Evolutionary conservation across 208 protist genomes (phyloP), one percentile per base, ranked within the genome.

Genomic region (Acanthamoeba sp.): DNA sequence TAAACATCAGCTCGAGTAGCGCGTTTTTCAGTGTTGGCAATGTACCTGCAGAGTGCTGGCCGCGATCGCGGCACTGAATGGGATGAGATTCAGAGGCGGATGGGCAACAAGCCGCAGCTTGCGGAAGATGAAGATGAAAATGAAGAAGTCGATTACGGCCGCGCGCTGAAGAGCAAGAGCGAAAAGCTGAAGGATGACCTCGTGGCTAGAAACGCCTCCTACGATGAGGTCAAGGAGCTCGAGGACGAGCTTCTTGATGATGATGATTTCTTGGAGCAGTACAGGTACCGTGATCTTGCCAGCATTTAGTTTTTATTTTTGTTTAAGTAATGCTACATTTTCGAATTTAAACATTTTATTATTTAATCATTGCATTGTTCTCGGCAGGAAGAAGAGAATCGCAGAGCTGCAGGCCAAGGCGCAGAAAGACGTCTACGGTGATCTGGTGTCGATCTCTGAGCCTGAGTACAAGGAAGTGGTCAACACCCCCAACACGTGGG

Each of bases 401-500:
- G 78, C 78, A 0, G 78, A 87, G 48, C 38, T 87, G 78, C 38
- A 87, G 38, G 48, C 42, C 78, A 87, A 57, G 27, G 78, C 78
- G 24, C 20, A 32, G 42, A 48, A 32, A 9, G 78, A 87, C 42
- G 78, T 87, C 9, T 87, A 87, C 48, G 78, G 78, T 22, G 78
- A 87, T 24, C 22, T 87, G 48, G 48, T 57, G 78, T 48, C 38
- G 12, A 87, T 87, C 78, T 87, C 78, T 12, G 42, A 87, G 48
- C 42, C 48, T 14, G 78, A 87, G 48, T 87, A 87, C 78, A 87
- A 87, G 48, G 78, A 87, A 4, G 78, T 57, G n/a, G 78, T 87
- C 48, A 87, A 87, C 42, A 87, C 78, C 20, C 36, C 36, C 1
- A 57, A 57, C 78, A 57, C 78, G n/a, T 87, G 78, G 78, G 78